phyloP scores from a whole-genome alignment of 805 yeast species.

The Candida arabinofermentans region DNA sequence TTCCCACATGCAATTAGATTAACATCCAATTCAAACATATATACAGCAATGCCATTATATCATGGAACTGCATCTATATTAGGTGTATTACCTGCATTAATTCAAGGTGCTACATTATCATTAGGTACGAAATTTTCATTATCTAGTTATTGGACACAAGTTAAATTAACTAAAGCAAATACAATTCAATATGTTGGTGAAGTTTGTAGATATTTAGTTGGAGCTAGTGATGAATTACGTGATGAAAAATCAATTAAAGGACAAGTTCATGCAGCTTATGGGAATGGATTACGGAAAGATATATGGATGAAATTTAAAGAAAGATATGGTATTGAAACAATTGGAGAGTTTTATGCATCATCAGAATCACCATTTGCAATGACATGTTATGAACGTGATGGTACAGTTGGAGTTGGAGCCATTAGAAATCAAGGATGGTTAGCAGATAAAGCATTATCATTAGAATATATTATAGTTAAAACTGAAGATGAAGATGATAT shows the following conservation, averaged over 20 bases:
- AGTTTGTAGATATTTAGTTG: conserved; percentile 77
- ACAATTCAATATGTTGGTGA: conserved; percentile 94
- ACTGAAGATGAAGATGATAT: conserved; percentile 81
- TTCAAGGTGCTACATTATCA: conserved; percentile 70
- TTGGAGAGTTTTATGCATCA: conserved; percentile 92
- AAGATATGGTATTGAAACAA: conserved; percentile 66
- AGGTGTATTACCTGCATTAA: conserved; percentile 63
- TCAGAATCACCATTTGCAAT: conserved; percentile 91
- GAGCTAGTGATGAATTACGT: conserved; percentile 39
- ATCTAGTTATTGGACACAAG: conserved; percentile 87
- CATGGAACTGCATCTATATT: conserved; percentile 91
- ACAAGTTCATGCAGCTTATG: conserved; percentile 65
- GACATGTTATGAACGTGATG: conserved; percentile 61
- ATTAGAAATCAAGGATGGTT: conserved; percentile 79
- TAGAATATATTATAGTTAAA: conserved; percentile 57
- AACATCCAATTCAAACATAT: conserved; percentile 50
- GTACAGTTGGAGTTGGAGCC: conserved; percentile 73
- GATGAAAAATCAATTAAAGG: conserved; percentile 24
- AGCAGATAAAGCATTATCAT: conserved; percentile 52
- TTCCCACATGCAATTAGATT: conserved; percentile 70
- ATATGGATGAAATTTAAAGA: conserved; percentile 80
- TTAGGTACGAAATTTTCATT: conserved; percentile 80
- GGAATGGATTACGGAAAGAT: conserved; percentile 87
- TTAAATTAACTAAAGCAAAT: conserved; percentile 63
- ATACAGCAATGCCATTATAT: conserved; percentile 93